Conservation (phyloP, 768 basidiomycete species). For the Leucogyrophana mollusca region DNA sequence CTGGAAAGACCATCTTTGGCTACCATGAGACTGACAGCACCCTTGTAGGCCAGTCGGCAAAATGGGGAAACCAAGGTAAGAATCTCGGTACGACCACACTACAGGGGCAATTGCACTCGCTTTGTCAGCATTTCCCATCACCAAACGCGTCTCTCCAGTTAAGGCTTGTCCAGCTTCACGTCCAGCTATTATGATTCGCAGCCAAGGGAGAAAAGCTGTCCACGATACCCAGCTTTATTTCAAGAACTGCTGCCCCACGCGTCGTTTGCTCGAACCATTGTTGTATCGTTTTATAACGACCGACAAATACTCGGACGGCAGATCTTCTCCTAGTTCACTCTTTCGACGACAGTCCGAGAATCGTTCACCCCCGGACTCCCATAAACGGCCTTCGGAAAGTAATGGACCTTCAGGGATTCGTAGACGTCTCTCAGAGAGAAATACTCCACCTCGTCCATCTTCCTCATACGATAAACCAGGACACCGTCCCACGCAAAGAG, state of each 20-base stretch:
- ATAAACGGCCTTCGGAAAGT: conserved; percentile 2
- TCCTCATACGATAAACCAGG: too few species aligned
- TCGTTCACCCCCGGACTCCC: background rate
- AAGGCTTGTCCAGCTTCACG: background rate
- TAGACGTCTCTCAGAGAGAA: too few species aligned
- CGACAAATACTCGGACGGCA: conserved; percentile 1
- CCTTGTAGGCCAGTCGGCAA: too few species aligned
- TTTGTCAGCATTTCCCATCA: conserved; percentile 4
- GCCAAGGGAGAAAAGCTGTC: conserved; percentile 8
- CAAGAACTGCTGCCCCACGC: background rate
- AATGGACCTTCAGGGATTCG: background rate
- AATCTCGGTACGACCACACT: background rate
- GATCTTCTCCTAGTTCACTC: background rate
- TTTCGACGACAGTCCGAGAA: conserved; percentile 4
- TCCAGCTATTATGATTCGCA: conserved; percentile 5
- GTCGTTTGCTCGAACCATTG: background rate
- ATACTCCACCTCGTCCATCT: too few species aligned
- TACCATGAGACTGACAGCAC: background rate
- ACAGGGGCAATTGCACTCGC: background rate
- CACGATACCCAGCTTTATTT: conserved; percentile 2
- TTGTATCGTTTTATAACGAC: conserved; percentile 5
- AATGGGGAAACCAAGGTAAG: background rate
- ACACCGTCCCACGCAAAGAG: too few species aligned
- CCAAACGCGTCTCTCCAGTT: background rate
- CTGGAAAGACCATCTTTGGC: background rate